Percentiles rank a stretch among this genome's conserved stretches.
Conservation (phyloP, 768 basidiomycete genomes). For the Candolleomyces eurysporus region DNA sequence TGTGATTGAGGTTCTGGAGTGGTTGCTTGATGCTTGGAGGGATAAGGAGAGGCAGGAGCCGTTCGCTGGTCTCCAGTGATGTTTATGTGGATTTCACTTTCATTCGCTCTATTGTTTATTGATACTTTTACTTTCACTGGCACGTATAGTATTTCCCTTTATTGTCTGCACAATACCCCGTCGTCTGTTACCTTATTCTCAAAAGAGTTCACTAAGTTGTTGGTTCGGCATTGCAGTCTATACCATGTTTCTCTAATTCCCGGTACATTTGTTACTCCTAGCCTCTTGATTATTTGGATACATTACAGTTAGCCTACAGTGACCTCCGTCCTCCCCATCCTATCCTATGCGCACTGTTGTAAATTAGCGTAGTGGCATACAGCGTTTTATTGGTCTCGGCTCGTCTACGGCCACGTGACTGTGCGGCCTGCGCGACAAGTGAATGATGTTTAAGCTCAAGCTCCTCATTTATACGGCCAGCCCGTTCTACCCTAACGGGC, state of each 20-base stretch:
- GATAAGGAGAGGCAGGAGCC: constrained; percentile 16
- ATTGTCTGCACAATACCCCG: background rate
- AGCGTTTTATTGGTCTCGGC: background rate
- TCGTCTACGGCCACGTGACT: background rate
- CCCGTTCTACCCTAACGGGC: background rate
- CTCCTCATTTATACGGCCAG: background rate
- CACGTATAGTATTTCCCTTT: background rate
- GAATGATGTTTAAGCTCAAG: background rate
- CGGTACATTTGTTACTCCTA: background rate
- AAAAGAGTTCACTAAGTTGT: constrained; percentile 6
- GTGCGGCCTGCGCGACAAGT: background rate
- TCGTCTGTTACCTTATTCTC: constrained; percentile 4
- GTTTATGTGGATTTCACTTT: background rate
- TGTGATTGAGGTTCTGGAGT: constrained; percentile 82
- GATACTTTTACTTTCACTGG: background rate
- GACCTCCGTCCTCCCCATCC: background rate
- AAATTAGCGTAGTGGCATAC: background rate
- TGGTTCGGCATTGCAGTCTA: background rate
- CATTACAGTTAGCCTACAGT: background rate
- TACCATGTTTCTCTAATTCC: constrained; percentile 6
- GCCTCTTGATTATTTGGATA: constrained; percentile 4
- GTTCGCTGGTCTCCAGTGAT: background rate
- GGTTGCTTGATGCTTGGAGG: constrained; percentile 57
- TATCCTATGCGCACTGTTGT: background rate
- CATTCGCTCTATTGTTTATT: background rate